Conservation (phyloP, 2,329 filamentous ascomycete genomes). For the Pleoardoris graminearum region DNA sequence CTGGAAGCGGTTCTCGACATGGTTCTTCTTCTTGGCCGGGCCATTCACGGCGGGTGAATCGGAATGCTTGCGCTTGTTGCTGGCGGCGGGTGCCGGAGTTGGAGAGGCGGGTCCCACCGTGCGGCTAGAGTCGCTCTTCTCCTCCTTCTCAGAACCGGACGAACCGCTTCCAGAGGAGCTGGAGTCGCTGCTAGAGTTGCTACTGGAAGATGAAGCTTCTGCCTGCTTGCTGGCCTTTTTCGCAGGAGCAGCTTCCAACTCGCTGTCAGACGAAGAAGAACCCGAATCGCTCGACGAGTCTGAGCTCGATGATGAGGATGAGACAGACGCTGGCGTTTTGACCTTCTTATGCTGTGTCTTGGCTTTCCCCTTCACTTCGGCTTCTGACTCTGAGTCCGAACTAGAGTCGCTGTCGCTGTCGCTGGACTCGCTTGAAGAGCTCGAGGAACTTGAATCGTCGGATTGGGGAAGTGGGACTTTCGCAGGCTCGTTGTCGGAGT, state of each 20-base stretch:
- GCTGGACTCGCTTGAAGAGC: slow-evolving; percentile 31
- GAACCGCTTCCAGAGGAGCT: slow-evolving; percentile 22
- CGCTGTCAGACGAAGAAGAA: slow-evolving; percentile 28
- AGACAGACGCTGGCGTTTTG: slow-evolving; percentile 22
- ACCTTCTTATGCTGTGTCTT: slow-evolving; percentile 18
- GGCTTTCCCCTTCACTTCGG: slow-evolving; percentile 14
- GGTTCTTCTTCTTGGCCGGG: slow-evolving; percentile 38
- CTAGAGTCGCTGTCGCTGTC: slow-evolving; percentile 24
- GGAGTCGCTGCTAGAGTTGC: slow-evolving; percentile 27
- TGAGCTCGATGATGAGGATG: slow-evolving; percentile 37
- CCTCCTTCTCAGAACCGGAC: slow-evolving; percentile 25
- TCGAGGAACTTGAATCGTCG: slow-evolving; percentile 30
- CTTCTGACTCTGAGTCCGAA: slow-evolving; percentile 33
- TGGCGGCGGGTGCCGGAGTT: slow-evolving; percentile 31
- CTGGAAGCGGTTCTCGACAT: slow-evolving; percentile 65
- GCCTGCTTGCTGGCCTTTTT: slow-evolving; percentile 23
- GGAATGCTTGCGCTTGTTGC: slow-evolving; percentile 50
- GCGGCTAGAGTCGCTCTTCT: slow-evolving; percentile 49
- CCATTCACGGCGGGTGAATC: slow-evolving; percentile 34
- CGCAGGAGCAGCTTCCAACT: slow-evolving; percentile 22
- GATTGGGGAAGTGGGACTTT: slow-evolving; percentile 36
- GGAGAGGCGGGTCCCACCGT: slow-evolving; percentile 40
- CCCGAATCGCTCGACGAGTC: slow-evolving; percentile 31
- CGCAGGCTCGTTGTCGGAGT: slow-evolving; percentile 28
- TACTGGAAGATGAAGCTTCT: slow-evolving; percentile 20